Evolutionary conservation across 108 stramenopile species (phyloP).

Genomic region (Parietichytrium sp.): DNA sequence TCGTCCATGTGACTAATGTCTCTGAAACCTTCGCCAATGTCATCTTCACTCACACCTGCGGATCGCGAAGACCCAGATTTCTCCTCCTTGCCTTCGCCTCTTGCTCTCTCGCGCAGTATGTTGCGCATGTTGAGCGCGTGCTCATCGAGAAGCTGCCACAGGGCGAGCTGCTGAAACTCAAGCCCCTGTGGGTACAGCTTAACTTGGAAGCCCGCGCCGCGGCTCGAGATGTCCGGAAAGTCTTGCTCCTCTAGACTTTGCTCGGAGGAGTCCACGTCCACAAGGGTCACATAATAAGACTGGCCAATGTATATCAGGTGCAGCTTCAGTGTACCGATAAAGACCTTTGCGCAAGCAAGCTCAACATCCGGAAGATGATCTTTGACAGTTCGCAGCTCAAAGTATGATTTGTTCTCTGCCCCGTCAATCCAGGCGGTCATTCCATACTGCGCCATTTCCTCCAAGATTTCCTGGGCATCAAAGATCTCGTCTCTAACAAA

Average conservation of each 20-base stretch:
- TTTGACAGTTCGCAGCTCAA: slow-evolving; percentile 14
- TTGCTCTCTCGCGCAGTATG: slow-evolving; percentile 23
- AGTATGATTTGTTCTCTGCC: slow-evolving; percentile 6
- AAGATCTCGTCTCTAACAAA: not conserved
- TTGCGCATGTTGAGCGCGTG: slow-evolving; percentile 24
- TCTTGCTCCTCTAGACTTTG: not conserved
- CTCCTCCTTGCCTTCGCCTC: slow-evolving; percentile 34
- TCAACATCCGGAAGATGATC: not conserved
- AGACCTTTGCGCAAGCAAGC: slow-evolving; percentile 38
- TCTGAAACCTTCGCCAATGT: not conserved
- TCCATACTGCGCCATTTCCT: slow-evolving; percentile 25
- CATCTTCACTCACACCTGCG: not conserved
- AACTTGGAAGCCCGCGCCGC: slow-evolving; percentile 14
- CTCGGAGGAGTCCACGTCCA: not conserved
- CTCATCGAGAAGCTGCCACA: slow-evolving; percentile 33
- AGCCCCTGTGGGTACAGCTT: not conserved
- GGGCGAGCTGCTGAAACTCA: not conserved
- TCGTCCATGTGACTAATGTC: slow-evolving; percentile 1
- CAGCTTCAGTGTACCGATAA: not conserved
- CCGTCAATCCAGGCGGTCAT: slow-evolving; percentile 36
- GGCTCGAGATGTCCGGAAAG: slow-evolving; percentile 26
- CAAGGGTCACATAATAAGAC: slow-evolving; percentile 6
- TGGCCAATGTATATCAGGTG: slow-evolving; percentile 2
- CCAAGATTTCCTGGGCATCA: not conserved
- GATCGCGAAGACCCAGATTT: not conserved